A percentile compares a stretch with the other conserved stretches of the same genome.
Evolutionary conservation across 192 early-diverging fungal genomes (phyloP).

Genomic region (Backusella liffmaniae): DNA sequence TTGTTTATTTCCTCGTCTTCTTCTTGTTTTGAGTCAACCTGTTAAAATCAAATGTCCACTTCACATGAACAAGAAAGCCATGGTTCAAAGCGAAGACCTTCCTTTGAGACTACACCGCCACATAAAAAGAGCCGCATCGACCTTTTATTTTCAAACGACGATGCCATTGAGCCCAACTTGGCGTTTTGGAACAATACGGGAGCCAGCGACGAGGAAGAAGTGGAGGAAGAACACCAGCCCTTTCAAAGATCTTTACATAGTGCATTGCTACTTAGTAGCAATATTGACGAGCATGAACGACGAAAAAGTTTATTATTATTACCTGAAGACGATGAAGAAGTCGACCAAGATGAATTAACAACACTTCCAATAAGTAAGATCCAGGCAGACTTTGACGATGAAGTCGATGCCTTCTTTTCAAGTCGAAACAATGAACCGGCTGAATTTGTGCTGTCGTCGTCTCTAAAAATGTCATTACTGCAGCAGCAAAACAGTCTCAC

Average conservation of each 20-base stretch:
- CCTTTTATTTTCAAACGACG: conserved; percentile 4
- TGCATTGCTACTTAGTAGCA: conserved; percentile 17
- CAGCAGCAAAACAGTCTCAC: neutral
- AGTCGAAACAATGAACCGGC: neutral
- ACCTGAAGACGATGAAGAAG: conserved; percentile 17
- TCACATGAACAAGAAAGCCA: neutral
- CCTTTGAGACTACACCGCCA: neutral
- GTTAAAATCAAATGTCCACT: neutral
- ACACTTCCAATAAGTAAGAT: conserved; percentile 5
- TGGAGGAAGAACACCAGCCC: conserved; percentile 8
- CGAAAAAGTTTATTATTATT: conserved; percentile 10
- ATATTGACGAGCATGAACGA: neutral
- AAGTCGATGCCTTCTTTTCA: conserved; percentile 30
- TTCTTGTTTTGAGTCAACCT: neutral
- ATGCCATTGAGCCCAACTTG: neutral
- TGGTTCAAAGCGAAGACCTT: neutral
- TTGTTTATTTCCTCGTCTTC: too few relatives aligned
- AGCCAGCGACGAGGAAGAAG: conserved; percentile 17
- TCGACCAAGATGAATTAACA: conserved; percentile 16
- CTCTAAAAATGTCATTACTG: conserved; percentile 4
- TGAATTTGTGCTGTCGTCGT: neutral
- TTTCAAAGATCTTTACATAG: conserved; percentile 12
- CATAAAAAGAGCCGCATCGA: neutral
- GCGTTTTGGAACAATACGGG: neutral
- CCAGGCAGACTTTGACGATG: conserved; percentile 10